phyloP scores from a whole-genome alignment of 106 monocot species.

The Agapanthus africanus region DNA sequence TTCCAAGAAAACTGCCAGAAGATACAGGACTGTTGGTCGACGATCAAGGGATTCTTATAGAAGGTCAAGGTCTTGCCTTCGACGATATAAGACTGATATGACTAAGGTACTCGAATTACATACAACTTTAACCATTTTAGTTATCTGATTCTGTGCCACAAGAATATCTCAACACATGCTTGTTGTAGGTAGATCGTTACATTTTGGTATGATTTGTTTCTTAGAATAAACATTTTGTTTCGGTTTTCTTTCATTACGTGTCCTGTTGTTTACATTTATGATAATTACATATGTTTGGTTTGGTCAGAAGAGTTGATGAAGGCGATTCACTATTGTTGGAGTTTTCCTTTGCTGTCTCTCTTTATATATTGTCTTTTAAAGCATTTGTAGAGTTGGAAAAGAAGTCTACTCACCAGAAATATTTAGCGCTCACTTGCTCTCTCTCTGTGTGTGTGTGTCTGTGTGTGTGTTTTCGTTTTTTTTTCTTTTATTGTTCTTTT shows the following conservation, averaged over 20 bases:
- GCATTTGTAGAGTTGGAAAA: not conserved
- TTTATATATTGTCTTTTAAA: not conserved
- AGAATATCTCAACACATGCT: no score
- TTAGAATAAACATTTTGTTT: no score
- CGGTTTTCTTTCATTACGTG: no score
- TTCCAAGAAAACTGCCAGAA: not conserved
- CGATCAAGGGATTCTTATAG: not conserved
- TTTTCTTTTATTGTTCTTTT: no score
- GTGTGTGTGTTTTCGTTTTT: no score
- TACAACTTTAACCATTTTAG: no score
- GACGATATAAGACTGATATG: not conserved
- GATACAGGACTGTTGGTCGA: constrained; percentile 5
- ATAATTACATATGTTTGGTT: not conserved
- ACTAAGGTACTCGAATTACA: constrained; percentile 20
- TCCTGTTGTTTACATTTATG: not conserved
- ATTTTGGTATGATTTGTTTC: no score
- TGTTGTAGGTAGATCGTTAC: no score
- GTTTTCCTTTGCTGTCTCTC: not conserved
- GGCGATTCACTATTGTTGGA: not conserved
- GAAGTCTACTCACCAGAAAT: not conserved
- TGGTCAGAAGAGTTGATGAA: not conserved
- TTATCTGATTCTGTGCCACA: no score
- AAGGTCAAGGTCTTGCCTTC: not conserved
- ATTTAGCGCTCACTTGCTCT: no score
- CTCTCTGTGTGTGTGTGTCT: no score